Evolutionary conservation across 257 asterid species (phyloP), one percentile per base, ranked within the genome.

Genomic region (Solanum boliviense): DNA sequence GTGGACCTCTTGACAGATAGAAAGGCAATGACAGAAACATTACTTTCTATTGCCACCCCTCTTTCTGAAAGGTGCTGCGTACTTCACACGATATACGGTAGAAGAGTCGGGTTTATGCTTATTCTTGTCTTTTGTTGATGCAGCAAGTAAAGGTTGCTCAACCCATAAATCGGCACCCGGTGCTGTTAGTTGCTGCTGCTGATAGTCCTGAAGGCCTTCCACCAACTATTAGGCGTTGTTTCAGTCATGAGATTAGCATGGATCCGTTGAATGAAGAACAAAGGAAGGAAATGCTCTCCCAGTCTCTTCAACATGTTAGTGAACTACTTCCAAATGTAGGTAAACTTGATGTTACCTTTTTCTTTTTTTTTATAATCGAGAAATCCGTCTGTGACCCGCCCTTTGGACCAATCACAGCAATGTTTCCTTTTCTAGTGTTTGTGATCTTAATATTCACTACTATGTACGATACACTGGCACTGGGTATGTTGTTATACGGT

Each of bases 141-240:
- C 91, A 90, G 93, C 92, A 87, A 89, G 90, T 91, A 82, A 89
- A 87, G 87, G 89, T 75, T 81, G 87, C 91, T 89, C 94, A 92
- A 89, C 91, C 86, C 89, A 41, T 86, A 84, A 91, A 90, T 92
- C 91, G 88, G 89, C 98, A 94, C 84, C 98, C 94, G 7, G 93
- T 95, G 89, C 92, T 97, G 89, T 94, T 97, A 84, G 89, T 97
- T 88, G 98, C 99, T 36, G 92, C 98, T 89, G 97, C 96, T 72
- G 98, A 96, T 86, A 92, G 89, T 89, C 89, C 94, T 87, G 99
- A 97, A 93, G 99, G 98, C 84, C 94, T 95, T 73, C 98, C 98
- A 89, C 96, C 96, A 88, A 88, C 92, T 68, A 94, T 97, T 83
- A 93, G 99, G 86, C 98, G 98, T 23, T 95, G 99, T 89, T 97